Evolutionary conservation across 2,329 filamentous ascomycete genomes (phyloP).

Genomic region (Alternaria arbusti): DNA sequence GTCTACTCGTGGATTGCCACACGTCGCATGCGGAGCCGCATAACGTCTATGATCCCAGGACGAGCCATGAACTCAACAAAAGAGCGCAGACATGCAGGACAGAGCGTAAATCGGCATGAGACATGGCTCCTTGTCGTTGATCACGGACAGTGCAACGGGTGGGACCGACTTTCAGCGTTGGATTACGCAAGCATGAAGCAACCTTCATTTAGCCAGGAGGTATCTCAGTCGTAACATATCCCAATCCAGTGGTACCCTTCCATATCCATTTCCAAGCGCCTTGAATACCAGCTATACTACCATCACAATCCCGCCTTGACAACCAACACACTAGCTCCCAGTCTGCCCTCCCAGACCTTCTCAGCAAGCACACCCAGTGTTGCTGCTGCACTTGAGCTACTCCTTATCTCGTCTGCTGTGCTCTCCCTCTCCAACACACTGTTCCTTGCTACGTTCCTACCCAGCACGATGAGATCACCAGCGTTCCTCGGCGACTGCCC

Average conservation of each 20-base stretch:
- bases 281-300: not conserved
- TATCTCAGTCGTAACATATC: not conserved
- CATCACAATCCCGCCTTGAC: conserved; percentile 62
- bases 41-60: not conserved
- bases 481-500: conserved; percentile 68
- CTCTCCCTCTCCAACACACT: conserved; percentile 25
- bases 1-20: not conserved
- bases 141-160: conserved; percentile 1
- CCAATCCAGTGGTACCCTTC: not conserved
- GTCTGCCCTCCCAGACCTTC: conserved; percentile 62
- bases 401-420: conserved; percentile 51
- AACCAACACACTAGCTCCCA: conserved; percentile 73
- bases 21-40: not conserved
- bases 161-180: not conserved
- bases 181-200: conserved; percentile 2
- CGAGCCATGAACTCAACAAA: not conserved
- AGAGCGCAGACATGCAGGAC: not conserved
- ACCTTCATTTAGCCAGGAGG: not conserved
- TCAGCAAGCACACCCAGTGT: conserved; percentile 68
- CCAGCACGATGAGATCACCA: conserved; percentile 74
- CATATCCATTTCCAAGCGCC: not conserved
- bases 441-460: conserved; percentile 53
- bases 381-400: conserved; percentile 37
- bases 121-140: conserved; percentile 3
- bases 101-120: not conserved